These are phyloP conservation scores for Conidiobolus incongruus DNA, from an alignment of 371 early-diverging fungal species.

Conservation along the genomic window DNA sequence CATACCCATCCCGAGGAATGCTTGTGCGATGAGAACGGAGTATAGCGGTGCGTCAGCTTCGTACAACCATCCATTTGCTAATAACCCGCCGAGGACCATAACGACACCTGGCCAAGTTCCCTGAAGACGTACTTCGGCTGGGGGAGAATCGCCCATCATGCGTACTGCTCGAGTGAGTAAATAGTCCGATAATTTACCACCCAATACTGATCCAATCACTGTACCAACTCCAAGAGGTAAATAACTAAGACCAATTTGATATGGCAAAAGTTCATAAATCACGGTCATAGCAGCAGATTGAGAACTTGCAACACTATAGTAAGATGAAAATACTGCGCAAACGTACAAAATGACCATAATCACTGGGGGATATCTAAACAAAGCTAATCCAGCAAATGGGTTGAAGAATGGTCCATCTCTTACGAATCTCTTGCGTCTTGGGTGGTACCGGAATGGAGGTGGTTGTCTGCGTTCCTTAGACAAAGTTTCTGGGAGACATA, in stretches of 20 bases:
- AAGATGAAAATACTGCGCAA: conserved; percentile 23
- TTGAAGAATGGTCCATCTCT: conserved; percentile 1
- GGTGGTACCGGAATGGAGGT: not conserved
- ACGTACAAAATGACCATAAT: conserved; percentile 19
- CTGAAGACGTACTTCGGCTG: conserved; percentile 12
- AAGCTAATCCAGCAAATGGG: conserved; percentile 13
- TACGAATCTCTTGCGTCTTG: too few species aligned
- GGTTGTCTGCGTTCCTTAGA: conserved; percentile 4
- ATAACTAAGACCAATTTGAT: conserved; percentile 18
- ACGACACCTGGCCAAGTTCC: conserved; percentile 17
- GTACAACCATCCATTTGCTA: conserved; percentile 18
- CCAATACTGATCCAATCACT: conserved; percentile 16
- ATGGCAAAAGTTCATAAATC: conserved; percentile 13
- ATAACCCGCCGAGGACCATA: conserved; percentile 12
- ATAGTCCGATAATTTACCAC: conserved; percentile 16
- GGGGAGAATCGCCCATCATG: not conserved
- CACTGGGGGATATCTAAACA: conserved; percentile 18
- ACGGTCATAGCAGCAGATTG: conserved; percentile 11
- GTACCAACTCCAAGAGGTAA: conserved; percentile 22
- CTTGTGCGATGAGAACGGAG: not conserved
- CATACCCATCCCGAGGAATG: conserved; percentile 1
- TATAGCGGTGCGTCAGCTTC: conserved; percentile 7
- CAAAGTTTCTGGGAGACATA: conserved; percentile 48
- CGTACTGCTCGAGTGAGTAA: conserved; percentile 3
- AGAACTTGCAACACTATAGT: conserved; percentile 19